Percentiles rank a stretch among this genome's conserved stretches.
Conservation (phyloP, 179 eudicot genomes). For the Carnegiea gigantea region DNA sequence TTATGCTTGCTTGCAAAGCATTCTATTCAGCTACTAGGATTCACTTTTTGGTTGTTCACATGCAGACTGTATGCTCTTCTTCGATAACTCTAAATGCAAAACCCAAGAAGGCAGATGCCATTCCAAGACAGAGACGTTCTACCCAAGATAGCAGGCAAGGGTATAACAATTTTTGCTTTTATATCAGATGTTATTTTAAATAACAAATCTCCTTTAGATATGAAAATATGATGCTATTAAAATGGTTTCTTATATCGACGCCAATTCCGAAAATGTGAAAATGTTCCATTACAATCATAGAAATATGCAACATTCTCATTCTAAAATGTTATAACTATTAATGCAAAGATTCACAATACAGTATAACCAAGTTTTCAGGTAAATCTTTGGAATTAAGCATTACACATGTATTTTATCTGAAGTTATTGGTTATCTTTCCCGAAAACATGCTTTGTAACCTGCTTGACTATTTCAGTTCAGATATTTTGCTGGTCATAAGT, state of each 20-base stretch:
- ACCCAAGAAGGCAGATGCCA: slow-evolving; percentile 53
- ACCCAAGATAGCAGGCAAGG: slow-evolving; percentile 59
- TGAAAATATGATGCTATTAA: neutral
- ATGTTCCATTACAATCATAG: neutral
- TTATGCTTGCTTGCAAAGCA: slow-evolving; percentile 9
- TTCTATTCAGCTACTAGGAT: slow-evolving; percentile 1
- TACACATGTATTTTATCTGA: too few species aligned
- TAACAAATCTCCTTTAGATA: neutral
- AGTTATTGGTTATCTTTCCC: too few species aligned
- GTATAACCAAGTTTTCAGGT: neutral
- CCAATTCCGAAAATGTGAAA: neutral
- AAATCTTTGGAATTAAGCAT: too few species aligned
- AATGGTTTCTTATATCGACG: slow-evolving; percentile 1
- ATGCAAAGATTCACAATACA: neutral
- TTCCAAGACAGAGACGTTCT: slow-evolving; percentile 54
- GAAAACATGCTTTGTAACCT: too few species aligned
- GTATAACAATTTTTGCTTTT: slow-evolving; percentile 37
- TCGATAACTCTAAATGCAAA: slow-evolving; percentile 39
- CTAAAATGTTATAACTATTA: slow-evolving; percentile 1
- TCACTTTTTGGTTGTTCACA: slow-evolving; percentile 25
- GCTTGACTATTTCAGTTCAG: neutral
- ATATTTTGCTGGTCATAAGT: neutral
- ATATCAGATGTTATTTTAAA: slow-evolving; percentile 1
- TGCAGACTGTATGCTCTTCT: slow-evolving; percentile 35
- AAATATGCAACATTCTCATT: neutral